Evolutionary conservation across 805 yeast species (phyloP), one percentile per base, ranked within the genome.

Genomic region (Candida ovalis): DNA sequence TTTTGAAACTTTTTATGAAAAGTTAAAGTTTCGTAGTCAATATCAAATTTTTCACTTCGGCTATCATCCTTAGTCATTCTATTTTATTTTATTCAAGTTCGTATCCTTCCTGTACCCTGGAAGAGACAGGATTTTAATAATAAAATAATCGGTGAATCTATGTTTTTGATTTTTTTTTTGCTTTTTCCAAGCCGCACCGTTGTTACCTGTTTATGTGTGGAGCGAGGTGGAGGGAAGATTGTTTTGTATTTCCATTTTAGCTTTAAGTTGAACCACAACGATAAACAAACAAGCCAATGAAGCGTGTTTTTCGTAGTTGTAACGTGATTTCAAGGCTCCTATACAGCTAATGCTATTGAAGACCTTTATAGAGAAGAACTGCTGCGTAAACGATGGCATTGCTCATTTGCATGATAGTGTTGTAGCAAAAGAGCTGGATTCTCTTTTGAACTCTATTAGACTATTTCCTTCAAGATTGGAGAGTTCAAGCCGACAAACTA

Each of bases 11-110:
- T 54, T 0, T 68, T 69, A 46, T 72, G 65, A 9, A 77, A 59
- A 0, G 71, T 61, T 3, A 74, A 72, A 8, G 56, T 63, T 21
- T 69, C 69, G 39, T 76, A 69, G 56, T 79, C 77, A 9, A 79
- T 75, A 19, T 59, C 52, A 42, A 43, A 46, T 9, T n/a, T 22
- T 13, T n/a, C 35, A 30, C 17, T 12, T 4, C 7, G 15, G 35
- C 9, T 17, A 12, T 12, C 35, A 30, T 30, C 15, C 35, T 30
- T 30, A 13, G 35, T 30, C 35, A 30, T 30, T 13, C 10, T 25
- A 25, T 25, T 25, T 25, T 25, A 10, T 10, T 25, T 7, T 25
- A 10, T n/a, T 7, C 35, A 30, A 30, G n/a, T 10, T 30, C 35
- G n/a, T 15, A 30, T 30, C n/a, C n/a, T 30, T 30, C 17, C 18